These are phyloP conservation scores for Cucurbita ficifolia DNA, from an alignment of 306 rosid species.

Conservation along the genomic window DNA sequence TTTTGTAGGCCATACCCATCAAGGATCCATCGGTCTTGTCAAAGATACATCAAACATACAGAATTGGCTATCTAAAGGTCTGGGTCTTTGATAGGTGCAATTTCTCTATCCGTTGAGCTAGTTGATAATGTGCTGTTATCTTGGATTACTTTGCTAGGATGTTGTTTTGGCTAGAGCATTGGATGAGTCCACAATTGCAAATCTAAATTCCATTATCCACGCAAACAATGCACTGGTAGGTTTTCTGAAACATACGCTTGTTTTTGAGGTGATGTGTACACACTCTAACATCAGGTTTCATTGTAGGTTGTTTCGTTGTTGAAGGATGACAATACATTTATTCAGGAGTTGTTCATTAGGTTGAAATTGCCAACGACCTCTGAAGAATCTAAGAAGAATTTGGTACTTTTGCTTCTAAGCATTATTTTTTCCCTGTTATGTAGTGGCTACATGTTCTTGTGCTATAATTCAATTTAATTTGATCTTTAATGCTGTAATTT, in stretches of 20 bases:
- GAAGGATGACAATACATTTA: constrained; percentile 77
- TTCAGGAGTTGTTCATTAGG: constrained; percentile 85
- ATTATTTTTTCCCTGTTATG: neutral
- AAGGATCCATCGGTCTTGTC: constrained; percentile 63
- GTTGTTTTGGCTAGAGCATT: constrained; percentile 74
- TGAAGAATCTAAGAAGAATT: constrained; percentile 65
- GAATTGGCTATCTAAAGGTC: constrained; percentile 91
- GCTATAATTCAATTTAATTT: neutral
- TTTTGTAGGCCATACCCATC: constrained; percentile 76
- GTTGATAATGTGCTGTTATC: constrained; percentile 15
- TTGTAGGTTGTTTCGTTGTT: constrained; percentile 73
- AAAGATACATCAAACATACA: constrained; percentile 92
- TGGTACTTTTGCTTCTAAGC: constrained; percentile 35
- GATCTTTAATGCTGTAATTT: neutral
- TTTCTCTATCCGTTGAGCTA: neutral
- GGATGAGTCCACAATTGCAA: constrained; percentile 78
- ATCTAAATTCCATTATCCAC: constrained; percentile 76
- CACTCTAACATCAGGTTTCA: constrained; percentile 13
- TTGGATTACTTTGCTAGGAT: constrained; percentile 42
- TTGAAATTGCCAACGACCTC: constrained; percentile 54
- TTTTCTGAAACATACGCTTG: constrained; percentile 8
- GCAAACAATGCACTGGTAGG: constrained; percentile 75
- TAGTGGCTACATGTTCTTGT: neutral
- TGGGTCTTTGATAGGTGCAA: constrained; percentile 4
- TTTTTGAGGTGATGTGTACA: neutral